Evolutionary conservation across 371 early-diverging fungal genomes (phyloP).

Genomic region (Funneliformis caledonium): DNA sequence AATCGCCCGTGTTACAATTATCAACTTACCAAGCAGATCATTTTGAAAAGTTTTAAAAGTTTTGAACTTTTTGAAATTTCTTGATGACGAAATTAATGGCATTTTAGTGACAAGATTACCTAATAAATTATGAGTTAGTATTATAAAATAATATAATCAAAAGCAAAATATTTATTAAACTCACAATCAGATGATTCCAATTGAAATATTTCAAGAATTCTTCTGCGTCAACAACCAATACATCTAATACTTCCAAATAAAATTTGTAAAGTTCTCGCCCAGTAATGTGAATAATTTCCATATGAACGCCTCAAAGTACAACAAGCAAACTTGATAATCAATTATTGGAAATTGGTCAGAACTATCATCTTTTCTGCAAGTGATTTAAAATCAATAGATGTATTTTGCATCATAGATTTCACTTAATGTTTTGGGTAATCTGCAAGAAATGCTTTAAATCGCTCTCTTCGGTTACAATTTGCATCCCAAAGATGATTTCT

Average conservation of each 20-base stretch:
- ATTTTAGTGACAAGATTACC: slow-evolving; percentile 47
- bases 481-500: slow-evolving; percentile 36
- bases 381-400: background rate
- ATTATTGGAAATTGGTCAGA: background rate
- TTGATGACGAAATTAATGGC: slow-evolving; percentile 47
- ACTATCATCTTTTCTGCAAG: background rate
- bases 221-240: slow-evolving; percentile 40
- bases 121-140: slow-evolving; percentile 29
- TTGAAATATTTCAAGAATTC: slow-evolving; percentile 46
- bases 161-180: background rate
- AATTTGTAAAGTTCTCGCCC: slow-evolving; percentile 43
- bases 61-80: slow-evolving; percentile 42
- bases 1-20: slow-evolving; percentile 41
- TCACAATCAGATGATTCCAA: slow-evolving; percentile 45
- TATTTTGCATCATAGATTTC: background rate
- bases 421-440: slow-evolving; percentile 16
- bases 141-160: background rate
- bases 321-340: slow-evolving; percentile 21
- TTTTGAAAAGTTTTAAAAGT: slow-evolving; percentile 53
- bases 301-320: slow-evolving; percentile 8
- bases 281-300: background rate
- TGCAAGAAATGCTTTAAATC: slow-evolving; percentile 17
- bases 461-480: slow-evolving; percentile 12
- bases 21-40: slow-evolving; percentile 50
- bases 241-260: slow-evolving; percentile 44